Base-by-base conservation (phyloP, 495 filamentous ascomycete species). In the Xylaria venustula region DNA sequence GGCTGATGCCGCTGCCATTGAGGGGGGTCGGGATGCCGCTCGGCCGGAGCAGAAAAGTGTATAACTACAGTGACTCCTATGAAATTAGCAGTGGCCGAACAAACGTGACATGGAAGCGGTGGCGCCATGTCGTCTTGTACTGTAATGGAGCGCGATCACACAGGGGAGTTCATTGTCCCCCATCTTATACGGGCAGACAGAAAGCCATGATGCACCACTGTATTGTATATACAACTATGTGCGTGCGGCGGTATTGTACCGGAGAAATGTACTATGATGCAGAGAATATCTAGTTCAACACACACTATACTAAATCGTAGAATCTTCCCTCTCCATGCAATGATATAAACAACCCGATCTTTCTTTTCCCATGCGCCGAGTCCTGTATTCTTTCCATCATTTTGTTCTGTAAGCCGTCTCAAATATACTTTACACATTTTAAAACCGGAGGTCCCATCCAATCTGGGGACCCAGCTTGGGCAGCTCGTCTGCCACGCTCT, bases 401-500 rank as follows among this genome's bases (percentile, higher is more conserved):
- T 28, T 25, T 49, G 5, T 25, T 40, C 34, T 30, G n/a, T 17
- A 46, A 22, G n/a, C n/a, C n/a, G n/a, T n/a, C n/a, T 54, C 30
- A 34, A 34, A 34, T n/a, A 34, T 11, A 34, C 1, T 26, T 54
- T 42, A 20, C 19, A 42, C 34, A 37, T 3, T 57, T 70, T 70
- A 80, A 45, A 86, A 97, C 49, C 94, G 84, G 78, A 98, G 75
- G 79, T 98, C 93, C 94, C 94, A 98, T 57, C 91, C 91, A 73
- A 98, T 98, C 79, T 87, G 75, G 8, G 95, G 95, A 0, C 94
- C 94, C 60, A 98, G 68, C 59, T 79, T 88, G 22, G 94, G 94
- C 65, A 98, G 77, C 75, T 96, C 91, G 61, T 98, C 94, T 2
- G 94, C 94, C 40, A 98, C 93, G 69, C 90, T 95, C 85, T 98